Evolutionary conservation across 192 early-diverging fungal species (phyloP).

Genomic region (Rhizophlyctis rosea): DNA sequence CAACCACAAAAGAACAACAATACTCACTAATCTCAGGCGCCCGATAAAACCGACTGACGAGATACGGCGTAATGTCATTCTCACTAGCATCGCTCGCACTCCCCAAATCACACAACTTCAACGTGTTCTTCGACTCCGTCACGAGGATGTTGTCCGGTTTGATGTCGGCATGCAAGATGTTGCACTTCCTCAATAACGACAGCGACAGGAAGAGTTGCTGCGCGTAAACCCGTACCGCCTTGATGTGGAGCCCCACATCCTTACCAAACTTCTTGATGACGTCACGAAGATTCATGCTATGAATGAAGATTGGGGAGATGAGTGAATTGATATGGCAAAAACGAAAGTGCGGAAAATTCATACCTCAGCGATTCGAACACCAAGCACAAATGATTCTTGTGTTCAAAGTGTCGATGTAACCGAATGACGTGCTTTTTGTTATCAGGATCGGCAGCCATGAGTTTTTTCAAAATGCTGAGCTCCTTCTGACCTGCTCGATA

Average conservation of each 20-base stretch:
- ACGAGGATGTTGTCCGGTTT: constrained; percentile 98
- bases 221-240: constrained; percentile 87
- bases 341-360: background rate
- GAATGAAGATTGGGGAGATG: background rate
- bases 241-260: constrained; percentile 88
- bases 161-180: constrained; percentile 91
- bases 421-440: constrained; percentile 88
- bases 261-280: constrained; percentile 94
- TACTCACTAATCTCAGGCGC: constrained; percentile 91
- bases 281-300: constrained; percentile 85
- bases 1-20: no score
- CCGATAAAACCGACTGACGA: constrained; percentile 93
- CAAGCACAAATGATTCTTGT: constrained; percentile 85
- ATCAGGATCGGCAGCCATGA: constrained; percentile 79
- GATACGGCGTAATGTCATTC: constrained; percentile 92
- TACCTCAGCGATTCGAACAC: constrained; percentile 82
- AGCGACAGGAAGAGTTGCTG: constrained; percentile 86
- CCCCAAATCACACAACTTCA: constrained; percentile 94
- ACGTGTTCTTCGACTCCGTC: constrained; percentile 65
- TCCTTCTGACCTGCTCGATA: constrained; percentile 87
- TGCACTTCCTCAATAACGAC: constrained; percentile 75
- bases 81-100: constrained; percentile 84
- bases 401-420: constrained; percentile 81
- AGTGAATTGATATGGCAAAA: background rate
- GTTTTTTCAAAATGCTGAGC: constrained; percentile 80